Base-by-base conservation (phyloP, 768 basidiomycete species). In the Paxillus involutus region DNA sequence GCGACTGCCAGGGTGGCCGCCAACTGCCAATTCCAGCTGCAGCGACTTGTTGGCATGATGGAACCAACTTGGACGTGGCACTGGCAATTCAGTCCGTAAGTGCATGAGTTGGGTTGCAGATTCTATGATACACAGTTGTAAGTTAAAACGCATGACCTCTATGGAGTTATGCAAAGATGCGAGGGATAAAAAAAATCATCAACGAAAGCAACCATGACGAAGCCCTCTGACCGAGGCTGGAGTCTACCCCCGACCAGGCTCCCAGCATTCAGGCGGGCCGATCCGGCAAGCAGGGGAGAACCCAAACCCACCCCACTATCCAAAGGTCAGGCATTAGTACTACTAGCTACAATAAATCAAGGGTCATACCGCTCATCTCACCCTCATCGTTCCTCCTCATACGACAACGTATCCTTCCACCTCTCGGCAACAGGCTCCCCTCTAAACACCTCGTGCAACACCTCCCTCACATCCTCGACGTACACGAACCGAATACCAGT, bases 401-500 rank as follows among this genome's bases (percentile, higher is more conserved):
- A 62, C 14, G 64, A 67, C 40, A 86, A 64, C 19, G 82, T 86
- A 54, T 86, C 85, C 71, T 80, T 84, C 86, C 88, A 89, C 63
- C 81, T 77, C 67, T 85, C 81, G 24, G 75, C 73, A 19, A 85
- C 66, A 14, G 75, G 66, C 63, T 83, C 73, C 13, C 81, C 86
- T 29, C 75, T 79, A 74, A 98, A 98, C 40, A 91, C 91, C 71
- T 94, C 92, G 52, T 85, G 77, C 63, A 98, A 71, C 4, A 98
- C 94, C 72, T 98, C 91, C 62, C 80, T 80, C 52, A 97, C 92
- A 63, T 91, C 89, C 64, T 97, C 93, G 44, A 97, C 96, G 67
- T 96, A 98, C 56, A 98, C 91, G 59, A 99, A 94, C 45, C 85
- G 82, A 55, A 98, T 94, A 19, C 95, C 96, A 6, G 85, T 86